Conservation (phyloP, 495 filamentous ascomycete genomes). For the Aspergillus carlsbadensis region DNA sequence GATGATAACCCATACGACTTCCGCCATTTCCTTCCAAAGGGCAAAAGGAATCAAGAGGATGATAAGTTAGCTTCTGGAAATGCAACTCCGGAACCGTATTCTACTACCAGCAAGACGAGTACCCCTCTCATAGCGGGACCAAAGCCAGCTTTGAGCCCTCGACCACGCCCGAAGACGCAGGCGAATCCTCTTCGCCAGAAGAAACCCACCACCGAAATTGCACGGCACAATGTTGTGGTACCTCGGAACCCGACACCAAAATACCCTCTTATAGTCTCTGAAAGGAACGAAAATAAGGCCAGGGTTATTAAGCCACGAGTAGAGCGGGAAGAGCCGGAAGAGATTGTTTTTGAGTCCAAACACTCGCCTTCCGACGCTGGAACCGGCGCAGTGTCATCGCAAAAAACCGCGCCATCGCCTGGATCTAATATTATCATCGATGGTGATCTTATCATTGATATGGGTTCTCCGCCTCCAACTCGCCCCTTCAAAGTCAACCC, state of each 20-base stretch:
- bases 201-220: constrained; percentile 24
- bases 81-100: constrained; percentile 39
- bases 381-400: constrained; percentile 30
- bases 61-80: constrained; percentile 35
- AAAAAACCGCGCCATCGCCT: constrained; percentile 37
- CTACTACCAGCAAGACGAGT: constrained; percentile 31
- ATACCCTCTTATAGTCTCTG: constrained; percentile 13
- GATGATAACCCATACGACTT: constrained; percentile 58
- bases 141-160: constrained; percentile 31
- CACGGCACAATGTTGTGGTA: constrained; percentile 12
- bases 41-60: constrained; percentile 31
- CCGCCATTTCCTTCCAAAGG: constrained; percentile 54
- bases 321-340: constrained; percentile 9
- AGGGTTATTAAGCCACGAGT: neutral
- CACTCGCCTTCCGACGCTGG: constrained; percentile 36
- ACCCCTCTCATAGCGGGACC: constrained; percentile 30
- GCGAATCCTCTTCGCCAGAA: constrained; percentile 38
- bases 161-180: constrained; percentile 32
- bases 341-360: constrained; percentile 26
- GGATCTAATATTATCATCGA: constrained; percentile 49
- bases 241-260: constrained; percentile 18
- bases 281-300: neutral
- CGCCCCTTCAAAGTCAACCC: constrained; percentile 41
- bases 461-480: constrained; percentile 46
- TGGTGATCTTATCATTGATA: constrained; percentile 50